A percentile compares a stretch with the other conserved stretches of the same genome.
phyloP scores from a whole-genome alignment of 2,329 filamentous ascomycete species.

The Chaetothyriales sp. region DNA sequence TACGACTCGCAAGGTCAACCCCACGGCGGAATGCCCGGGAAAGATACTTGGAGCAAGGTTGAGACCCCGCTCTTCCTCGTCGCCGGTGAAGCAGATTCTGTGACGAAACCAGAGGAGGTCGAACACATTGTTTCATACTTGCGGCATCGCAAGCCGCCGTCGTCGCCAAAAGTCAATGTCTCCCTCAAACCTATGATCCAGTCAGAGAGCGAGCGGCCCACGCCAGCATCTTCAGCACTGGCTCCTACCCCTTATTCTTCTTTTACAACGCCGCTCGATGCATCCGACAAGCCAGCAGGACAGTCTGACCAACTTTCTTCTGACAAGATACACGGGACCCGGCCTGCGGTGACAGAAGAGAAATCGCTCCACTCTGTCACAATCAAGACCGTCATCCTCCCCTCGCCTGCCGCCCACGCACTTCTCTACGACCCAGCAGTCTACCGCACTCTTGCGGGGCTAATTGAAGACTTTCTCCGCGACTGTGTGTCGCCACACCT shows the following conservation, averaged over 20 bases:
- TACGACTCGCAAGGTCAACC: conserved; percentile 42
- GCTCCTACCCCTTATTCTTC: not conserved
- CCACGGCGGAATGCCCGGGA: conserved; percentile 53
- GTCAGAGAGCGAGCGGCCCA: conserved; percentile 13
- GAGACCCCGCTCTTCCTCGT: conserved; percentile 64
- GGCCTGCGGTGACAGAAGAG: not conserved
- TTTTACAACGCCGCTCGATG: too few species aligned
- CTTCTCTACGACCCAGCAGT: conserved; percentile 67
- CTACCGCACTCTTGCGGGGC: conserved; percentile 61
- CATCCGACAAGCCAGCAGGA: not conserved
- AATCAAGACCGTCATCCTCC: conserved; percentile 58
- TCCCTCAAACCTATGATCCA: conserved; percentile 3
- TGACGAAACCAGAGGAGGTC: conserved; percentile 61
- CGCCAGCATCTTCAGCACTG: not conserved
- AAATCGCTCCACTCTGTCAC: conserved; percentile 23
- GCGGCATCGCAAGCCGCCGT: not conserved
- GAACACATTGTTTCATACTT: conserved; percentile 45
- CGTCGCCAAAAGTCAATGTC: conserved; percentile 18
- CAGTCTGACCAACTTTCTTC: too few species aligned
- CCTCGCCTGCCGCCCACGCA: conserved; percentile 66
- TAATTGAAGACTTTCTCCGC: conserved; percentile 70
- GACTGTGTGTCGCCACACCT: conserved; percentile 63
- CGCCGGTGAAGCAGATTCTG: conserved; percentile 59
- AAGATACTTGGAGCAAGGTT: conserved; percentile 58
- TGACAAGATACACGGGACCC: not conserved